Conservation (phyloP, 2,329 filamentous ascomycete species). For the Septoria linicola region DNA sequence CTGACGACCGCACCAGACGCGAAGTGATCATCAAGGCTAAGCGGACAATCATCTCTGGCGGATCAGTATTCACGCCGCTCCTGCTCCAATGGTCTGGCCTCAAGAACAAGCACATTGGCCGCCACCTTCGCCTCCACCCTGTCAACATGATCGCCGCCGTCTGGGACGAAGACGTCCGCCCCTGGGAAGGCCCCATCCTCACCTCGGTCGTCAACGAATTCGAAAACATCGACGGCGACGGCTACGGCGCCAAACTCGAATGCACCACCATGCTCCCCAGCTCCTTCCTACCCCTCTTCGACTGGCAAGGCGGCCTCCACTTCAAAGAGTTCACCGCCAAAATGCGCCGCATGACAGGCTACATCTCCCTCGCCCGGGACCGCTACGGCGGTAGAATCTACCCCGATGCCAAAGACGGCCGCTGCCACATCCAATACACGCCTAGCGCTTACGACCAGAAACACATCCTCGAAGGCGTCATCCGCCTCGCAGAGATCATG, state of each 20-base stretch:
- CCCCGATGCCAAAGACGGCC: conserved; percentile 64
- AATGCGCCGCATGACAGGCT: conserved; percentile 67
- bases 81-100: conserved; percentile 76
- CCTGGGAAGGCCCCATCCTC: conserved; percentile 69
- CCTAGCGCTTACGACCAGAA: conserved; percentile 69
- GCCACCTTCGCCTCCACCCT: conserved; percentile 79
- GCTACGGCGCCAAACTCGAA: conserved; percentile 83
- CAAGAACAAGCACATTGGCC: conserved; percentile 77
- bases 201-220: conserved; percentile 75
- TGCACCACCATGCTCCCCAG: conserved; percentile 72
- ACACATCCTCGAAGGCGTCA: conserved; percentile 68
- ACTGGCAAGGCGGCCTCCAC: conserved; percentile 67
- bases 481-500: conserved; percentile 72
- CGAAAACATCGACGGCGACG: conserved; percentile 75
- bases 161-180: conserved; percentile 67
- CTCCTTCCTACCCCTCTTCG: conserved; percentile 59
- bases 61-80: conserved; percentile 73
- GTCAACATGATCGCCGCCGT: conserved; percentile 57
- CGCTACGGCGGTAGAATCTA: conserved; percentile 73
- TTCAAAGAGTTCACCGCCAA: conserved; percentile 71
- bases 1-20: conserved; percentile 53
- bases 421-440: conserved; percentile 67
- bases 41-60: conserved; percentile 75
- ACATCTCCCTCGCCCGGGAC: conserved; percentile 74
- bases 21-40: conserved; percentile 73